A percentile compares a stretch with the other conserved stretches of the same genome.
These are phyloP conservation scores for Quercus engelmannii DNA, from an alignment of 306 rosid species.

Conservation along the genomic window DNA sequence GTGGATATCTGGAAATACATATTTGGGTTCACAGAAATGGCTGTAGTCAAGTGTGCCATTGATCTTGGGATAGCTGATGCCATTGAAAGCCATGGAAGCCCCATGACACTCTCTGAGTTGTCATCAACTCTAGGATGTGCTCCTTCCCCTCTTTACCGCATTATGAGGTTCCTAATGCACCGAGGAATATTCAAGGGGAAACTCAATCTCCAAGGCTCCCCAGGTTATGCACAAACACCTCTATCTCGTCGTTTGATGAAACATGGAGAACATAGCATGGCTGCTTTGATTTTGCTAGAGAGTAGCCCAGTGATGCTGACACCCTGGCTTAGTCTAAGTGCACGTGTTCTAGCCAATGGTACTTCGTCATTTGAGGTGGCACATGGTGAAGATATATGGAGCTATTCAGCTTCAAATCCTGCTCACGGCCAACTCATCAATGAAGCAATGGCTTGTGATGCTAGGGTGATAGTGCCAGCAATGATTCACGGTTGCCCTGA, in stretches of 20 bases:
- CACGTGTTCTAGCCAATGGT: no score
- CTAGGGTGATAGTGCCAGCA: slow-evolving; percentile 26
- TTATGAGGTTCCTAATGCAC: slow-evolving; percentile 50
- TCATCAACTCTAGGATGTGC: slow-evolving; percentile 41
- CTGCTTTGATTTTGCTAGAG: slow-evolving; percentile 20
- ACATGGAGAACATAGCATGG: slow-evolving; percentile 22
- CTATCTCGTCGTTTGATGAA: slow-evolving; percentile 32
- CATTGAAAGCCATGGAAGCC: slow-evolving; percentile 42
- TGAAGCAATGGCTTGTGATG: slow-evolving; percentile 64
- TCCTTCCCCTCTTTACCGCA: slow-evolving; percentile 30
- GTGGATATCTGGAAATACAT: slow-evolving; percentile 48
- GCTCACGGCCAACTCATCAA: slow-evolving; percentile 40
- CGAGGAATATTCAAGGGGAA: slow-evolving; percentile 43
- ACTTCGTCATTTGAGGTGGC: no score
- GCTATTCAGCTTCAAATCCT: slow-evolving; percentile 10
- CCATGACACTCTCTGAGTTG: slow-evolving; percentile 48
- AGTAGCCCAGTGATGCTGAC: slow-evolving; percentile 38
- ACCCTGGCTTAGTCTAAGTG: slow-evolving; percentile 28
- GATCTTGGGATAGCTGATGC: slow-evolving; percentile 64
- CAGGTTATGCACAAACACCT: slow-evolving; percentile 28
- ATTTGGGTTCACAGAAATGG: slow-evolving; percentile 50
- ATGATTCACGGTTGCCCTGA: slow-evolving; percentile 34
- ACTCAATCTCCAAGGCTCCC: not conserved
- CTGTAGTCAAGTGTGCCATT: slow-evolving; percentile 63
- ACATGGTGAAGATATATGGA: no score